phyloP scores from a whole-genome alignment of 176 grass and related monocot species.

The maize (Zea mays) region DNA sequence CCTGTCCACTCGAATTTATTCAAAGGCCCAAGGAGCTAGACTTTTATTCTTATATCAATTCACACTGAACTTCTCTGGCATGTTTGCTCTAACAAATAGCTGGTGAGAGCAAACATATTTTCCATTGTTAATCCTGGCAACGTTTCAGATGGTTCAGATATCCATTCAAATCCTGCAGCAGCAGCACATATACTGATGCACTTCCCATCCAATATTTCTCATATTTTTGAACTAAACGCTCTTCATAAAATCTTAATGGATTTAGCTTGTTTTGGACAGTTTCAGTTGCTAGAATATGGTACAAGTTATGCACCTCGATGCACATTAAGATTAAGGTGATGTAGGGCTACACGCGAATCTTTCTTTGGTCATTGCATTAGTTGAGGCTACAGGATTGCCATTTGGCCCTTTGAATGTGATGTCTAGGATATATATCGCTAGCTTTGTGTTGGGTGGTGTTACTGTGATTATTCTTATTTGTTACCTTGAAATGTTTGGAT shows the following conservation, averaged over 20 bases:
- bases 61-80: not conserved
- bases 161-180: not conserved
- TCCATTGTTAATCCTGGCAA: not conserved
- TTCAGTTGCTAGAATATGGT: not conserved
- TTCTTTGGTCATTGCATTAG: not conserved
- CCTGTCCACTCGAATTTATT: too few relatives aligned
- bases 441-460: not conserved
- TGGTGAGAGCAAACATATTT: not conserved
- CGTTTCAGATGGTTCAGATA: not conserved
- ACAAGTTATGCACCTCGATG: not conserved
- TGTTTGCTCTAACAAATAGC: slow-evolving; percentile 13
- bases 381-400: not conserved
- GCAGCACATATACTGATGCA: not conserved
- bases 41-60: not conserved
- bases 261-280: not conserved
- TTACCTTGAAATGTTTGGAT: slow-evolving; percentile 15
- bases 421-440: slow-evolving; percentile 2
- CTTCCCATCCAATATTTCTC: not conserved
- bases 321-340: not conserved
- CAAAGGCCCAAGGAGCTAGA: not conserved
- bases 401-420: not conserved
- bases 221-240: not conserved
- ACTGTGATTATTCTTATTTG: slow-evolving; percentile 7
- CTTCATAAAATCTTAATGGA: not conserved
- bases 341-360: not conserved